Evolutionary conservation across 179 eudicot species (phyloP), one percentile per base, ranked within the genome.

Genomic region (Beta lomatogona): DNA sequence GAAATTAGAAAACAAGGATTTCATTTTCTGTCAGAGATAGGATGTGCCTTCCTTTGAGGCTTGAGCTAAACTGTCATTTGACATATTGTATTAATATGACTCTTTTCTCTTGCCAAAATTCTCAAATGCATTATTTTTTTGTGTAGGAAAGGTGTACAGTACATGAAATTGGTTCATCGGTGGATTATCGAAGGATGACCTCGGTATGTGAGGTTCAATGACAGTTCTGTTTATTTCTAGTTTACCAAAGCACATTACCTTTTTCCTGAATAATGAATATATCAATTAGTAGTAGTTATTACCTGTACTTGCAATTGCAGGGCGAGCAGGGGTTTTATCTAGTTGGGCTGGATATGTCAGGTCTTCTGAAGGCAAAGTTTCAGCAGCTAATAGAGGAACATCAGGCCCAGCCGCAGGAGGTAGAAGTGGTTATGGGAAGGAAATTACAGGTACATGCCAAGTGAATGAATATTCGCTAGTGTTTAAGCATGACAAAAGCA

Each of bases 361-460:
- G 78, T 58, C 46, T 92, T 85, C 91, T 95, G 65, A 89, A 87
- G 88, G 88, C 87, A 55, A 85, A 88, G 80, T 95, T 94, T 83
- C 87, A 88, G 80, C 82, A 88, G 82, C 83, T 93, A 79, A 83
- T 92, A 55, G 99, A 94, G 81, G 88, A 90, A 60, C 81, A 86
- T 36, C 53, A 72, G 59, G 86, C 95, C 83, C 71, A 59, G 53
- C 89, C 93, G 46, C 92, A 91, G 78, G 95, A 94, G 81, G 98
- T 91, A 71, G 99, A 94, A 89, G 98, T 95, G 80, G 92, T 95
- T 73, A 95, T 95, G 99, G 99, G 99, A 65, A 91, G 99, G 84
- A 95, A 82, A 83, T 82, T 95, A 73, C 86, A 87, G 92, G 99
- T 95, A 84, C 48, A 64, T 75, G 28, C 48, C 71, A 44, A 36